Evolutionary conservation across 106 monocot genomes (phyloP).

Genomic region (Dendrobium chrysotoxum): DNA sequence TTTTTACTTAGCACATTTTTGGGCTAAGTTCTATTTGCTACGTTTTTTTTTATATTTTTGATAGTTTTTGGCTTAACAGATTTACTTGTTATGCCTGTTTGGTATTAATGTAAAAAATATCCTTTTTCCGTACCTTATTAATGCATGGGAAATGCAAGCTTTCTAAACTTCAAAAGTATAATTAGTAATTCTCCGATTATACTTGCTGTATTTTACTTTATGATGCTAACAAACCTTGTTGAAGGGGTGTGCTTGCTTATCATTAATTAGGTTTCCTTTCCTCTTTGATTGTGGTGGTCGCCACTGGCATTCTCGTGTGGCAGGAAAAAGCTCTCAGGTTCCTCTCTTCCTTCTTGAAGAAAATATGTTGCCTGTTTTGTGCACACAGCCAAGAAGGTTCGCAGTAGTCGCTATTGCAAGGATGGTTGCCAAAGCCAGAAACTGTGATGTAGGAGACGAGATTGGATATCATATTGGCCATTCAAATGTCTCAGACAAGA

Average conservation of each 20-base stretch:
- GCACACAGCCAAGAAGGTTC: conserved; percentile 85
- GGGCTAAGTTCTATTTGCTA: too few relatives aligned
- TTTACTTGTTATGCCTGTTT: not conserved
- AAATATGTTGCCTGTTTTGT: conserved; percentile 70
- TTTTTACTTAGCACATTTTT: too few relatives aligned
- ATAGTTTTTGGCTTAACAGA: not conserved
- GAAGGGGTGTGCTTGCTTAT: not conserved
- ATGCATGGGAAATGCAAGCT: conserved; percentile 1
- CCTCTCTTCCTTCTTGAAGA: conserved; percentile 82
- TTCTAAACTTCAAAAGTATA: not conserved
- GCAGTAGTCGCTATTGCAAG: conserved; percentile 80
- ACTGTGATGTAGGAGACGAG: conserved; percentile 63
- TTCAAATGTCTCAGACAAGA: conserved; percentile 54
- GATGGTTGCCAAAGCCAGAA: conserved; percentile 54
- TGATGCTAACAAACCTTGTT: too few relatives aligned
- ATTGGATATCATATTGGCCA: conserved; percentile 89
- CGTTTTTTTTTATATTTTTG: too few relatives aligned
- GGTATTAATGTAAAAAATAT: not conserved
- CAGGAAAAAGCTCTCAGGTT: conserved; percentile 87
- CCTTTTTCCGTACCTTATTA: not conserved
- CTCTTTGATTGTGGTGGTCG: not conserved
- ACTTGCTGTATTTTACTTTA: too few relatives aligned
- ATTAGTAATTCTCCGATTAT: not conserved
- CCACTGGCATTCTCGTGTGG: not conserved
- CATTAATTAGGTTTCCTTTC: not conserved